A percentile compares a stretch with the other conserved stretches of the same genome.
Conservation (phyloP, 2,329 filamentous ascomycete species). For the Colletotrichum eremochloae region DNA sequence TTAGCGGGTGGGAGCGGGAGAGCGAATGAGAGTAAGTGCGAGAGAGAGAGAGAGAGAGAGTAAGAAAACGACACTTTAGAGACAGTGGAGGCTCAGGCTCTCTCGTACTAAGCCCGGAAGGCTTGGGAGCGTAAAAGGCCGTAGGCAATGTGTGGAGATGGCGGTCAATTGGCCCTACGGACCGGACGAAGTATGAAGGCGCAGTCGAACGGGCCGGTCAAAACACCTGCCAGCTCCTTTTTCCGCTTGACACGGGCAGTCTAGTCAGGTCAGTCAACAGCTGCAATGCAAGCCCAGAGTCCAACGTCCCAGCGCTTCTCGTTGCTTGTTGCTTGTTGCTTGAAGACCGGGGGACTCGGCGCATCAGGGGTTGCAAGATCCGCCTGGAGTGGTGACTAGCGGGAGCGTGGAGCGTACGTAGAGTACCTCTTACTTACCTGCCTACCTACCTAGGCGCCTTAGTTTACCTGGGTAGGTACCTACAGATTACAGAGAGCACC, state of each 20-base stretch:
- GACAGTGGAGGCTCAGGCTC: conserved; percentile 30
- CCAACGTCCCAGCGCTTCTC: conserved; percentile 15
- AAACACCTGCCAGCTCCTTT: background rate
- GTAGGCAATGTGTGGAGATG: conserved; percentile 37
- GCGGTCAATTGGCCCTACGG: conserved; percentile 3
- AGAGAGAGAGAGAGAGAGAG: background rate
- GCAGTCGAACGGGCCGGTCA: conserved; percentile 21
- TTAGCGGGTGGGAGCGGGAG: conserved; percentile 4
- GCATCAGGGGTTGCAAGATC: conserved; percentile 33
- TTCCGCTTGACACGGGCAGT: conserved; percentile 6
- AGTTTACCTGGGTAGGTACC: background rate
- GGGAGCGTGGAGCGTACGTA: background rate
- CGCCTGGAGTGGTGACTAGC: background rate
- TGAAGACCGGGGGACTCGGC: conserved; percentile 27
- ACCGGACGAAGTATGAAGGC: background rate
- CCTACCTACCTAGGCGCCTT: background rate
- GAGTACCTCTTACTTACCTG: too few relatives aligned
- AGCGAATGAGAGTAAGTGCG: background rate
- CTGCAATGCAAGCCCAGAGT: conserved; percentile 28
- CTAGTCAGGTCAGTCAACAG: background rate
- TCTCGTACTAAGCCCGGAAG: conserved; percentile 22
- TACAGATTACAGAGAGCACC: too few relatives aligned
- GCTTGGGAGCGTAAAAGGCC: conserved; percentile 28
- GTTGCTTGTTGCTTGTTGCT: conserved; percentile 21
- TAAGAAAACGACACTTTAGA: conserved; percentile 31